Evolutionary conservation across 176 grass and related monocot species (phyloP), one percentile per base, ranked within the genome.

Genomic region (Aegilops umbellulata): DNA sequence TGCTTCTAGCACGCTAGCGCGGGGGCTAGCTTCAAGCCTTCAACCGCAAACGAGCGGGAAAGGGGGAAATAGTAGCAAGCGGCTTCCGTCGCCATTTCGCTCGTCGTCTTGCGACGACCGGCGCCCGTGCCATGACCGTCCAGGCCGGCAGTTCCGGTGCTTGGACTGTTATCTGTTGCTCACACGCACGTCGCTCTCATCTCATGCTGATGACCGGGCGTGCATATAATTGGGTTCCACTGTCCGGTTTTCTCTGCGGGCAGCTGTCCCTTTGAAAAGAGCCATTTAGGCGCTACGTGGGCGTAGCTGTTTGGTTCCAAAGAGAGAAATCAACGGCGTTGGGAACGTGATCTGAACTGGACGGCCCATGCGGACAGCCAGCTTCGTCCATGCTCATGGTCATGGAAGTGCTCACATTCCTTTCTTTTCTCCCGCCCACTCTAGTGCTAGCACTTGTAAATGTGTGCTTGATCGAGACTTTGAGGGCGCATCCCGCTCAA

Each of bases 31-130:
- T 31, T 89, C 76, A 57, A 47, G 71, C 23, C 23, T 47, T 74
- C 24, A 74, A 49, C 60, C 36, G 20, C 36, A 85, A 51, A 69
- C 13, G 81, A 51, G 85, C 85, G 86, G 89, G 90, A 88, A 88
- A 82, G 30, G 16, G 49, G n/a, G 8, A 15, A 67, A 49, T 0
- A 80, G 4, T 34, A 36, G 68, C 22, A 6, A 23, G 70, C 58
- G 15, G n/a, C 62, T 84, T 81, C 80, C 81, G 76, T 63, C 29
- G 81, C 69, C 38, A 41, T 81, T 84, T 80, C 11, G 29, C 66
- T 31, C 32, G 51, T 61, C 86, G 49, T 69, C 19, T 73, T 80
- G 19, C n/a, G 49, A 27, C 14, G 49, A 78, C 51, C n/a, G 6
- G 17, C 9, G 85, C 76, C 68, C 81, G 85, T 91, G 89, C 49